Evolutionary conservation across 306 rosid genomes (phyloP), one percentile per base, ranked within the genome.

Genomic region (Dalbergia cultrata): DNA sequence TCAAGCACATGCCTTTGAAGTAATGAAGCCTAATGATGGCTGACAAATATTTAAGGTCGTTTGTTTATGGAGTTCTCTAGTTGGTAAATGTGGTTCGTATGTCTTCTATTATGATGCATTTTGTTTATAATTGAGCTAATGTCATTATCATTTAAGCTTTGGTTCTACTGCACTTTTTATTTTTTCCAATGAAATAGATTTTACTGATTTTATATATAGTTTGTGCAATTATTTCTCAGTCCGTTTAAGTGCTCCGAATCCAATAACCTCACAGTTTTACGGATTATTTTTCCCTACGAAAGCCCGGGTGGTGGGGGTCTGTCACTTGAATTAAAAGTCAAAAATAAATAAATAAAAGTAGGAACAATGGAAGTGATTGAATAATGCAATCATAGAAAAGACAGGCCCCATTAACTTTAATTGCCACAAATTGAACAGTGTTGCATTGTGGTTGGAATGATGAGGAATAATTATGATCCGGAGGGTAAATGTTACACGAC

Each of bases 21-120:
- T 60, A 59, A 59, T 22, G 37, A 60, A 74, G 35, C 62, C 3
- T 41, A 21, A 14, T 39, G 61, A 41, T 39, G 47, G 13, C 17
- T 58, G 26, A 4, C 21, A 34, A 79, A 50, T 54, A 19, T 39
- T 16, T 9, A 53, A n/a, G 52, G 50, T 14, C 6, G 54, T 47
- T 76, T 7, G 56, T 54, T 43, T 63, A 5, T 54, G 50, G 45
- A 62, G 22, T 77, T 5, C 39, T 9, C 17, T 56, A 44, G 56
- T 43, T 3, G 44, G 45, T 70, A 74, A 47, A 44, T 52, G 17
- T 54, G 79, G 58, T 62, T 76, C 64, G 13, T 39, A 17, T 63
- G 60, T 14, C 9, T 70, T 14, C 1, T 41, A 53, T 33, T 39
- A 4, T 41, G 35, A 35, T 62, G 19, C 33, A 7, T 70, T 62